Evolutionary conservation across 805 yeast genomes (phyloP).

Genomic region (Zygoascus ofunaensis): DNA sequence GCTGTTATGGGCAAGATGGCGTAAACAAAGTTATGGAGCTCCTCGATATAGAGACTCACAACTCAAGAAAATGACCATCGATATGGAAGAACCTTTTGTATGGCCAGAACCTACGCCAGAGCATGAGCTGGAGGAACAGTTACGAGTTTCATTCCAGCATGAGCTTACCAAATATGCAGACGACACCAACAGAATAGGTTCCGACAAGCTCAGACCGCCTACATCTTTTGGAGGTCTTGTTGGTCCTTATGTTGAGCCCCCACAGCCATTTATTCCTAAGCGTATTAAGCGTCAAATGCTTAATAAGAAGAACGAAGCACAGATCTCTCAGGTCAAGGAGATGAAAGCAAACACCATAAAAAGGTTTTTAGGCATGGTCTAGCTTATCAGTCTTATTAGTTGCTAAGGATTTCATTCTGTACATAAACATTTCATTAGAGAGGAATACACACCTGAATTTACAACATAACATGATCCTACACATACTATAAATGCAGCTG

Average conservation of each 20-base stretch:
- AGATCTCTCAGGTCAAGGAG: slow-evolving; percentile 12
- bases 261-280: slow-evolving; percentile 57
- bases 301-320: slow-evolving; percentile 36
- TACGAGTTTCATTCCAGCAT: slow-evolving; percentile 30
- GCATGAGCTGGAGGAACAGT: slow-evolving; percentile 23
- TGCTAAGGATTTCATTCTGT: too few species aligned
- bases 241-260: slow-evolving; percentile 50
- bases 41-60: slow-evolving; percentile 74
- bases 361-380: slow-evolving; percentile 29
- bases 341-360: slow-evolving; percentile 28
- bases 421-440: slow-evolving; percentile 9
- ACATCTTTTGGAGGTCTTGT: slow-evolving; percentile 66
- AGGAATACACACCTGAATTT: slow-evolving; percentile 8
- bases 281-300: slow-evolving; percentile 37
- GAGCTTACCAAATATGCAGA: slow-evolving; percentile 46
- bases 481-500: too few species aligned
- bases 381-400: neutral
- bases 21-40: slow-evolving; percentile 46
- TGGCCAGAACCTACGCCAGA: slow-evolving; percentile 67
- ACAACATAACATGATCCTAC: too few species aligned
- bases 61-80: slow-evolving; percentile 92
- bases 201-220: slow-evolving; percentile 59
- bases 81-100: slow-evolving; percentile 88
- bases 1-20: slow-evolving; percentile 61
- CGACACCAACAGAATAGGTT: slow-evolving; percentile 47